These are phyloP conservation scores for Psilocybe subaeruginosa DNA, from an alignment of 768 basidiomycete species.

Conservation along the genomic window DNA sequence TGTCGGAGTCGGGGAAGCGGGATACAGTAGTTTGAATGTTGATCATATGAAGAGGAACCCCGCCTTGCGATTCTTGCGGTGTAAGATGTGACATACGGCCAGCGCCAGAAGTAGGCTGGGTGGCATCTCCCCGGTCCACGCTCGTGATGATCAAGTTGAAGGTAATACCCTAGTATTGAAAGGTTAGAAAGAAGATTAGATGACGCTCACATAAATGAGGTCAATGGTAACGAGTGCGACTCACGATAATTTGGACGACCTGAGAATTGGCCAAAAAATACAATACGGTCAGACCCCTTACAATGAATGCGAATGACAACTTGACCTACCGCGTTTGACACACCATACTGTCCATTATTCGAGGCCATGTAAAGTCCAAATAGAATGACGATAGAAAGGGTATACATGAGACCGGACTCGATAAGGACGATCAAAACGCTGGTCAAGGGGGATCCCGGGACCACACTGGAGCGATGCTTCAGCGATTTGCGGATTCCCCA, in stretches of 20 bases:
- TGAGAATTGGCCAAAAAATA: slow-evolving; percentile 10
- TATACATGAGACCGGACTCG: slow-evolving; percentile 44
- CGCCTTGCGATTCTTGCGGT: slow-evolving; percentile 13
- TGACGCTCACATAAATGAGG: not conserved
- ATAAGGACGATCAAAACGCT: slow-evolving; percentile 35
- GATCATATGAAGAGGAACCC: slow-evolving; percentile 30
- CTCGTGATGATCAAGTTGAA: slow-evolving; percentile 29
- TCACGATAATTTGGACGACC: slow-evolving; percentile 46
- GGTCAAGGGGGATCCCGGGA: slow-evolving; percentile 26
- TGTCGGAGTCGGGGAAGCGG: slow-evolving; percentile 21
- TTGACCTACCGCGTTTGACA: slow-evolving; percentile 38
- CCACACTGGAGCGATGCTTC: slow-evolving; percentile 23
- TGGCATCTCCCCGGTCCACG: slow-evolving; percentile 13
- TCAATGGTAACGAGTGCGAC: not conserved
- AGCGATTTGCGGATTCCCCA: slow-evolving; percentile 34
- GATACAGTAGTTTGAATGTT: slow-evolving; percentile 34
- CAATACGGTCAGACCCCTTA: not conserved
- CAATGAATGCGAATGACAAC: not conserved
- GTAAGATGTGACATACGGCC: slow-evolving; percentile 2
- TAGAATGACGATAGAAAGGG: slow-evolving; percentile 35
- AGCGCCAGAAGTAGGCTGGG: not conserved
- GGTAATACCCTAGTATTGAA: slow-evolving; percentile 25
- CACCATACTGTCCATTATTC: slow-evolving; percentile 38
- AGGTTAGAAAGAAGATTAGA: not conserved
- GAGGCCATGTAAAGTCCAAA: slow-evolving; percentile 37